These are phyloP conservation scores for Mangifera indica DNA, from an alignment of 345 rosid genomes.

Conservation along the genomic window DNA sequence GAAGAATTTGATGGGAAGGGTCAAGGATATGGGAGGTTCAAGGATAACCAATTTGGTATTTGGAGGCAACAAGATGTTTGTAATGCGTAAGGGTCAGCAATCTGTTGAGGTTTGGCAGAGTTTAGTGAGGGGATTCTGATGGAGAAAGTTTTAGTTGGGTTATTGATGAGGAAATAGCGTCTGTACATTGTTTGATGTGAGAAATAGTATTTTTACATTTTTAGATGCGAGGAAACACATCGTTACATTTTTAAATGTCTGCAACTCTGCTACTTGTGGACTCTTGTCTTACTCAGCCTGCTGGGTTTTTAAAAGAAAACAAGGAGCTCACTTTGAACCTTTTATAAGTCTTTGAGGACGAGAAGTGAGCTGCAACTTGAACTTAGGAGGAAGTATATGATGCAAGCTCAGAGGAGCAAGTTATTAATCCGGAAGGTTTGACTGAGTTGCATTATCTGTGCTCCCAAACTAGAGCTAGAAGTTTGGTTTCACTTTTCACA, in stretches of 20 bases:
- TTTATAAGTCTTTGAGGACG: background rate
- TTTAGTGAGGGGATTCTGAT: conserved; percentile 28
- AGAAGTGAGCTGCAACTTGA: background rate
- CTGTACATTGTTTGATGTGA: background rate
- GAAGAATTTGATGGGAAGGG: conserved; percentile 66
- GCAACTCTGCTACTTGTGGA: background rate
- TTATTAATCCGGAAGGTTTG: background rate
- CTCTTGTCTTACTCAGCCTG: background rate
- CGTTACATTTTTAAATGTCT: background rate
- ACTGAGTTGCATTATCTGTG: background rate
- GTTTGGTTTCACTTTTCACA: background rate
- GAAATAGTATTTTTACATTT: background rate
- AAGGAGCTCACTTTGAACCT: background rate
- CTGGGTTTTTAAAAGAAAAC: background rate
- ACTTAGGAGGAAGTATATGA: background rate
- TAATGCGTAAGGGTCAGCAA: conserved; percentile 69
- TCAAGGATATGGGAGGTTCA: conserved; percentile 51
- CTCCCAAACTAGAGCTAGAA: background rate
- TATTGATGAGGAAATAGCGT: background rate
- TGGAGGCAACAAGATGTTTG: conserved; percentile 86
- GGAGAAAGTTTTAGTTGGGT: background rate
- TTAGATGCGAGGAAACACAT: background rate
- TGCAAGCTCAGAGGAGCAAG: background rate
- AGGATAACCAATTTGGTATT: conserved; percentile 64
- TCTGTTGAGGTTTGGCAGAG: conserved; percentile 89